A percentile compares a stretch with the other conserved stretches of the same genome.
Conservation (phyloP, 83 land plant genomes). For the Larix sibirica region DNA sequence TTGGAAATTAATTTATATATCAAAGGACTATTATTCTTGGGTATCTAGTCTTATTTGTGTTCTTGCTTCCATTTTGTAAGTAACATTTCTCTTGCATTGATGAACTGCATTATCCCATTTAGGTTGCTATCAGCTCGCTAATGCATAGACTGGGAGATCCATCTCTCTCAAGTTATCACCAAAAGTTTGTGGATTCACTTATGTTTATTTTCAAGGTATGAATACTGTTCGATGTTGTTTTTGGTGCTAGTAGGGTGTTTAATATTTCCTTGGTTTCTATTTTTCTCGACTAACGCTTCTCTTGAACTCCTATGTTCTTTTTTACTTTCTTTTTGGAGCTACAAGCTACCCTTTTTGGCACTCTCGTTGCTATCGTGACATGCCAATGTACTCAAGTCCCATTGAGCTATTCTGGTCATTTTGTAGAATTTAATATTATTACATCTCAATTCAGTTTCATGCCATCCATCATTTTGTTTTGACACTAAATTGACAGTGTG, state of each 20-base stretch:
- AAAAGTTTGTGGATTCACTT: constrained; percentile 92
- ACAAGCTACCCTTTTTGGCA: neutral
- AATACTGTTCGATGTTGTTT: neutral
- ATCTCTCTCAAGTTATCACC: constrained; percentile 92
- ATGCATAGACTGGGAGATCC: constrained; percentile 96
- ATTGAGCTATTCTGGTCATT: too few species aligned
- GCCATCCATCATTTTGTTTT: neutral
- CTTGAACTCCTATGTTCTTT: neutral
- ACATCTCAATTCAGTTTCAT: neutral
- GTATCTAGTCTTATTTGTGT: constrained; percentile 36
- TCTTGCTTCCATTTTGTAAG: neutral
- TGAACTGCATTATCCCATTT: constrained; percentile 9
- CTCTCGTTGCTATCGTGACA: constrained; percentile 2
- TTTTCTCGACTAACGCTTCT: neutral
- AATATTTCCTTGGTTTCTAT: neutral
- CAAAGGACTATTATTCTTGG: constrained; percentile 95
- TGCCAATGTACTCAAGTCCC: neutral
- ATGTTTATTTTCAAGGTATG: constrained; percentile 96
- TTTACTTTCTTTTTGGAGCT: neutral
- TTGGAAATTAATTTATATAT: constrained; percentile 88
- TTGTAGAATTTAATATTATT: too few species aligned
- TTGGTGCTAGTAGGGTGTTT: neutral
- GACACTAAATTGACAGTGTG: neutral
- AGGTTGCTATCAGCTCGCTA: constrained; percentile 97
- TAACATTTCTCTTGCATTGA: neutral